These are phyloP conservation scores for Leptographium procerum DNA, from an alignment of 2,329 filamentous ascomycete species.

Conservation along the genomic window DNA sequence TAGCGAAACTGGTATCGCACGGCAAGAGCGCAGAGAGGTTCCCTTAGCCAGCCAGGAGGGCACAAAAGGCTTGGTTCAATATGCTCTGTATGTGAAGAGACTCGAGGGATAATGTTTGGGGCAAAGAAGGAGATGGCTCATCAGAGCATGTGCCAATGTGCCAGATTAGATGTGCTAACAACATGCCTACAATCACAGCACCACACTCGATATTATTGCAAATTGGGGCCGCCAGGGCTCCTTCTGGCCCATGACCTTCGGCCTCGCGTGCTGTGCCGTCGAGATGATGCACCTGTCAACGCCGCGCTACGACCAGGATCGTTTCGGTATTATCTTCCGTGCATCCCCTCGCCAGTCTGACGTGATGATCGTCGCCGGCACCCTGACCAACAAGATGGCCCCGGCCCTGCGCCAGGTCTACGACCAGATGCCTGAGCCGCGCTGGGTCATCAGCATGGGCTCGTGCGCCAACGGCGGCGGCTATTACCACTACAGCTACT, in stretches of 20 bases:
- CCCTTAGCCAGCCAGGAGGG: slow-evolving; percentile 66
- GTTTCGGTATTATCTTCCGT: slow-evolving; percentile 81
- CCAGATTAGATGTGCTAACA: no score
- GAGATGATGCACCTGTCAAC: slow-evolving; percentile 92
- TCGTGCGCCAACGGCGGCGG: slow-evolving; percentile 61
- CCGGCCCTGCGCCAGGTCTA: slow-evolving; percentile 83
- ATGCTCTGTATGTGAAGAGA: slow-evolving; percentile 60
- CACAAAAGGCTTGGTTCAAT: slow-evolving; percentile 73
- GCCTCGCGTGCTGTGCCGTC: slow-evolving; percentile 76
- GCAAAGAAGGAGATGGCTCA: not conserved
- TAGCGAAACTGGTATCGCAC: slow-evolving; percentile 37
- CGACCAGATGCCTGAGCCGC: slow-evolving; percentile 88
- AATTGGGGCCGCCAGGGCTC: slow-evolving; percentile 81
- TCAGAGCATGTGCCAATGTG: not conserved
- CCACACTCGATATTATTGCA: slow-evolving; percentile 64
- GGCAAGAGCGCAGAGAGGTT: slow-evolving; percentile 55
- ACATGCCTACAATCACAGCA: slow-evolving; percentile 33
- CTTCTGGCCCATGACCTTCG: slow-evolving; percentile 82
- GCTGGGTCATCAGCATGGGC: slow-evolving; percentile 68
- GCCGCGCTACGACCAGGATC: slow-evolving; percentile 80
- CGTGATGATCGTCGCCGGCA: slow-evolving; percentile 89
- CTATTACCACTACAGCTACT: slow-evolving; percentile 66
- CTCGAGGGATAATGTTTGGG: no score
- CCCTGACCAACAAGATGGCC: slow-evolving; percentile 93
- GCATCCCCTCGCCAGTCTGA: slow-evolving; percentile 80